Conservation (phyloP, 1,284 basidiomycete species). For the Melampsora americana region DNA sequence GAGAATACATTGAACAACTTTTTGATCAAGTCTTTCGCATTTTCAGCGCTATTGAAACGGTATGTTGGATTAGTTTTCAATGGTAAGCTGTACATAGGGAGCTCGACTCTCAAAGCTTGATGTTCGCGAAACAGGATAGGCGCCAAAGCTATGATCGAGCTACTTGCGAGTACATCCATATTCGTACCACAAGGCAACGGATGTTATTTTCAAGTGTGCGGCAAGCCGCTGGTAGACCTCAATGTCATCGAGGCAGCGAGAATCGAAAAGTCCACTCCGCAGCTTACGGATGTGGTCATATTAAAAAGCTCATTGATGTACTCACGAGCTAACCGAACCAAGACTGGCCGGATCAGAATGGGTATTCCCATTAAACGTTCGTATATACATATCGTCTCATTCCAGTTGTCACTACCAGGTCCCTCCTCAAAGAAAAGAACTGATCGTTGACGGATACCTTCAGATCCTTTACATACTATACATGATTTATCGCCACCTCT, state of each 20-base stretch:
- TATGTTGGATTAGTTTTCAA: neutral
- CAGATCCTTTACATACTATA: slow-evolving; percentile 19
- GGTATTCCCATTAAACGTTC: slow-evolving; percentile 5
- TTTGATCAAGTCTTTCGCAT: slow-evolving; percentile 16
- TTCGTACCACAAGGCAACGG: slow-evolving; percentile 29
- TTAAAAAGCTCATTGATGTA: slow-evolving; percentile 34
- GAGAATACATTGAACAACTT: slow-evolving; percentile 30
- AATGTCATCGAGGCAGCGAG: neutral
- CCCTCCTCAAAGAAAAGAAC: neutral
- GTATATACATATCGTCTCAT: neutral
- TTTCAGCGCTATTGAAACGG: slow-evolving; percentile 24
- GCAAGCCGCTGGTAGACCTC: slow-evolving; percentile 21
- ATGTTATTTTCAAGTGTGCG: slow-evolving; percentile 40
- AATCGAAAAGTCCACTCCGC: neutral
- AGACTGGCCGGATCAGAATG: slow-evolving; percentile 4
- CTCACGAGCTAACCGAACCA: slow-evolving; percentile 10
- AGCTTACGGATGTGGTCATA: slow-evolving; percentile 14
- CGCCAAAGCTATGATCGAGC: slow-evolving; percentile 15
- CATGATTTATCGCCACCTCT: slow-evolving; percentile 5
- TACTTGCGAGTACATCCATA: slow-evolving; percentile 28
- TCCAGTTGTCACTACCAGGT: neutral
- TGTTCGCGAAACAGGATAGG: slow-evolving; percentile 12
- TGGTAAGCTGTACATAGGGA: neutral
- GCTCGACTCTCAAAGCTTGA: neutral
- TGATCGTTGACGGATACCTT: neutral